Evolutionary conservation across 2,329 filamentous ascomycete genomes (phyloP), one percentile per base, ranked within the genome.

Genomic region (Monosporascus sp.): DNA sequence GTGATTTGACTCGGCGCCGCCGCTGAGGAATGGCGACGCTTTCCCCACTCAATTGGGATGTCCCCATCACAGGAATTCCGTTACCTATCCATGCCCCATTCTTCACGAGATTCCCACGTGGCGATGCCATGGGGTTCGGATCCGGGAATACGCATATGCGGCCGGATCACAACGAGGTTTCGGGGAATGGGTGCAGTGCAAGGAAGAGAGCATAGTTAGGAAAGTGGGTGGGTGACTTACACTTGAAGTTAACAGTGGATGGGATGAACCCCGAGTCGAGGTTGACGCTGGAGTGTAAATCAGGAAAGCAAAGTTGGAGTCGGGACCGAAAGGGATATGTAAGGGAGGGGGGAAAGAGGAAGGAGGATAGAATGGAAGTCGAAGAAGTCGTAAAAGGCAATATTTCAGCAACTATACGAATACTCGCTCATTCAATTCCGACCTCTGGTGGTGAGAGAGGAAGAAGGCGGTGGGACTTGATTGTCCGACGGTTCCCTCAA

Each of bases 381-480:
- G 39, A 48, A 50, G 50, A 54, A 56, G 52, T 46, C 43, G 43
- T 11, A 59, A 59, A 62, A 57, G 70, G 70, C 70, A 70, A 69
- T 73, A 70, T 73, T 72, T 62, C 70, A 73, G 70, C 70, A 72
- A 65, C 70, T 62, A 60, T 66, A 67, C 62, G 59, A 62, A 57
- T 46, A 24, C 43, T 27, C 43, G 22, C 43, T 46, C 22, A 25
- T 25, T n/a, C 20, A 46, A 46, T 46, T 9, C 39, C 18, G 14
- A 43, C 18, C 39, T 35, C 39, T 24, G n/a, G 18, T 24, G 5
- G 22, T 46, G 43, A 27, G 22, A 14, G 43, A 46, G 8, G 43
- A 17, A 27, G 43, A 27, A 46, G 43, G 25, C 4, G 25, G 43
- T 27, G 11, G 17, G n/a, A 14, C 9, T 35, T 25, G 24, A 27